Base-by-base conservation (phyloP, 1,284 basidiomycete genomes). In the Cryptococcus jaspeensis region DNA sequence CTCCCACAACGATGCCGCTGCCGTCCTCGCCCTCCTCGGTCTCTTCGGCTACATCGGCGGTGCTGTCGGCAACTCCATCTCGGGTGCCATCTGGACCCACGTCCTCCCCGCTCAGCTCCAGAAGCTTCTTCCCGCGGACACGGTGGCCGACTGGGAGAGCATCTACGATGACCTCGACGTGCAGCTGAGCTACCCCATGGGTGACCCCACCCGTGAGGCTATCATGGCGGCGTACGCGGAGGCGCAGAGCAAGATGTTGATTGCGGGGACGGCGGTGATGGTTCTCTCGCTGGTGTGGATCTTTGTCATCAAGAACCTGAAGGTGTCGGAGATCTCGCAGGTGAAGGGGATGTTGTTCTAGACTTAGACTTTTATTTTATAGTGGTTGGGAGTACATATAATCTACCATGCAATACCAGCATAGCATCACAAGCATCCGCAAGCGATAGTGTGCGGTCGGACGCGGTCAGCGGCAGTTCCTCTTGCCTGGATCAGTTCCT, bases 21-120 rank as follows among this genome's bases (percentile, higher is more conserved):
- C 72, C 32, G 58, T 76, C 39, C 69, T 75, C 43, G 77, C 72
- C 16, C 59, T 79, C 16, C 72, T 78, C 44, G 72, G 77, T 28
- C 60, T 74, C 20, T 71, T 70, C 41, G 70, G 69, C 13, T 73
- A 77, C 63, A 61, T 71, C 52, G 78, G 75, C 16, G 71, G 70
- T 9, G 72, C 74, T 1, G 57, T 77, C 45, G 76, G 77, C 23
- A 64, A 65, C 51, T 59, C 68, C 5, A 67, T 78, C 58, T 78
- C 75, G 6, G 78, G 76, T 28, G 75, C 76, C 9, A 76, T 80
- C 60, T 80, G 78, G 78, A 78, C 78, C 7, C 56, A 79, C 56
- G 69, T 72, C 1, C 61, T 80, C 1, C 76, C 77, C 45, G 52
- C 53, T 5, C 59, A 63, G 35, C 64, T 79, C 18, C 39, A 56